phyloP scores from a whole-genome alignment of 75 land plant species.

The Pseudotsuga menziesii region DNA sequence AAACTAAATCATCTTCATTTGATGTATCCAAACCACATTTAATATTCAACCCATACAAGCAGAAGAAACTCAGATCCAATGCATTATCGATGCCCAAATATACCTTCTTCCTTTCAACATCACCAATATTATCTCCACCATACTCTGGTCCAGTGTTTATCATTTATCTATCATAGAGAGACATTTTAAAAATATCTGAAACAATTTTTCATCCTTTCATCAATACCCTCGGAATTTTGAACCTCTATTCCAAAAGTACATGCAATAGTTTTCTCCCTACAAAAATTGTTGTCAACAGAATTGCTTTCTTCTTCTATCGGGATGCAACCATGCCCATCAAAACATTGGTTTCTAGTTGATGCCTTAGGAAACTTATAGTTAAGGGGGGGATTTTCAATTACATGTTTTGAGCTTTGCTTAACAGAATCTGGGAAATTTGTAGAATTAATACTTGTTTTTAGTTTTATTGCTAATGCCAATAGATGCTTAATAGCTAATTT shows the following conservation, averaged over 20 bases:
- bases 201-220: background rate
- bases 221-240: background rate
- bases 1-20: conserved; percentile 70
- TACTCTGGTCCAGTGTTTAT: conserved; percentile 3
- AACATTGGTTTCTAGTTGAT: background rate
- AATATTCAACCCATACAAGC: conserved; percentile 94
- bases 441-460: conserved; percentile 36
- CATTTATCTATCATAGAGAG: conserved; percentile 10
- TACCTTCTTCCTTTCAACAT: conserved; percentile 61
- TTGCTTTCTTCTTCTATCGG: conserved; percentile 11
- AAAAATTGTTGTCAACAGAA: conserved; percentile 1
- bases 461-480: conserved; percentile 67
- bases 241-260: conserved; percentile 11
- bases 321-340: conserved; percentile 3
- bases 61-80: conserved; percentile 93
- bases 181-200: conserved; percentile 11
- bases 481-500: conserved; percentile 93
- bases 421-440: background rate
- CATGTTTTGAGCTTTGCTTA: background rate
- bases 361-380: background rate
- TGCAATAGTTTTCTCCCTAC: conserved; percentile 3
- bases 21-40: conserved; percentile 64
- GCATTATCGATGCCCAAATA: conserved; percentile 80
- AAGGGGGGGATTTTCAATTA: background rate
- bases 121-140: conserved; percentile 18